Conservation (phyloP, 225 moss, liverwort and hornwort species). For the Pleurozium schreberi region DNA sequence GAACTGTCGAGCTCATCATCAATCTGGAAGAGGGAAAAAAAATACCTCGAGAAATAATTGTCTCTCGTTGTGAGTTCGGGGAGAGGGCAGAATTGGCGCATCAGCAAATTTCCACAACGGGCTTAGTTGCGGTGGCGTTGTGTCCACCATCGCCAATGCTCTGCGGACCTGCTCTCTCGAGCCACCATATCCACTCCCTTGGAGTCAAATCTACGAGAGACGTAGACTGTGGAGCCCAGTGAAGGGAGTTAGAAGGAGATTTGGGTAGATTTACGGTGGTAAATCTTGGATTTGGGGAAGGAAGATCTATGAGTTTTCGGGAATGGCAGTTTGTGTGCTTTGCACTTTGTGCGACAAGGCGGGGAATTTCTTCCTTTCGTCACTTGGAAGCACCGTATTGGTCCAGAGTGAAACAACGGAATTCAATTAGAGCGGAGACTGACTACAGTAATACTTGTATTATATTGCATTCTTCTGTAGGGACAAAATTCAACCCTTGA, state of each 20-base stretch:
- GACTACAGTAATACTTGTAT: background rate
- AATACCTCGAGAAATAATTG: background rate
- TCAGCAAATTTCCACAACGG: background rate
- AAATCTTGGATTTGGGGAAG: background rate
- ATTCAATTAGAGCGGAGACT: background rate
- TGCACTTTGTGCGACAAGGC: background rate
- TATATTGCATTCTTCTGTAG: background rate
- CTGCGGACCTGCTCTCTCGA: constrained; percentile 23
- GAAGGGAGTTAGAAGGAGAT: background rate
- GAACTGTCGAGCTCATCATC: background rate
- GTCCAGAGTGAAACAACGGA: background rate
- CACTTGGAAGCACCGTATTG: background rate
- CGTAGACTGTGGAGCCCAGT: background rate
- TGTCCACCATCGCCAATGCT: constrained; percentile 23
- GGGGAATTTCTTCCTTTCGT: background rate
- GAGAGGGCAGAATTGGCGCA: background rate
- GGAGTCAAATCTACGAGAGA: rapidly evolving
- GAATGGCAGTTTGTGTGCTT: background rate
- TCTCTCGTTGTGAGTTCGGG: background rate
- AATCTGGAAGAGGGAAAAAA: background rate
- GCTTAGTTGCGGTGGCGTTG: background rate
- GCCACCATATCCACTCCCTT: constrained; percentile 22
- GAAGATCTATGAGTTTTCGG: background rate
- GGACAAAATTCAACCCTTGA: too few species aligned
- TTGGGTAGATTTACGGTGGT: background rate